Conservation (phyloP, 768 basidiomycete species). For the Butyriboletus loyo region DNA sequence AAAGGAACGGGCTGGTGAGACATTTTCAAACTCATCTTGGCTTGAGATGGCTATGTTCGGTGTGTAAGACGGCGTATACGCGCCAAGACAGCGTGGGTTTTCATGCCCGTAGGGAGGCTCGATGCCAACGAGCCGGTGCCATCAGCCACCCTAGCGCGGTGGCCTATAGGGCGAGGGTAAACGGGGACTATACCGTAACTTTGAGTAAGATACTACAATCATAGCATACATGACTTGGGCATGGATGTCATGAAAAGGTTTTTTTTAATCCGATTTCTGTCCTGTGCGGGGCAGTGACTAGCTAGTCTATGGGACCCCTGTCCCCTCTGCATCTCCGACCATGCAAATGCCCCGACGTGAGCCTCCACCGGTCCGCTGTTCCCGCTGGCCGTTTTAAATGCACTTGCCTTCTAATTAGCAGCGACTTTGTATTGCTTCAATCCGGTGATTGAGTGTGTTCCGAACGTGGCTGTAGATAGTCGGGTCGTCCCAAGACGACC, state of each 20-base stretch:
- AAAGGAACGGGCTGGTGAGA: constrained; percentile 9
- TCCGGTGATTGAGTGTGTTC: too few relatives aligned
- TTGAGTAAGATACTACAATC: constrained; percentile 16
- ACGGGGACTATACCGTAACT: constrained; percentile 10
- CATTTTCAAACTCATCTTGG: constrained; percentile 18
- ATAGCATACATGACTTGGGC: not conserved
- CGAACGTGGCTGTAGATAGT: too few relatives aligned
- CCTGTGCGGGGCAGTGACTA: too few relatives aligned
- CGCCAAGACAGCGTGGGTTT: constrained; percentile 16
- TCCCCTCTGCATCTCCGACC: too few relatives aligned
- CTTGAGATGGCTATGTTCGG: constrained; percentile 18
- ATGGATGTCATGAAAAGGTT: not conserved
- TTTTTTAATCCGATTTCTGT: constrained; percentile 5
- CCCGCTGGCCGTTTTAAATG: too few relatives aligned
- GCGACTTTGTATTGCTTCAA: too few relatives aligned
- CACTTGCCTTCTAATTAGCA: too few relatives aligned
- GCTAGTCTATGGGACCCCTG: too few relatives aligned
- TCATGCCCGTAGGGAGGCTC: constrained; percentile 4
- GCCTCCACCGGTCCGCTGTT: too few relatives aligned
- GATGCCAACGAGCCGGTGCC: constrained; percentile 1
- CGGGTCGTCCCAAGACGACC: too few relatives aligned
- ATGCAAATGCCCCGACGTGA: too few relatives aligned
- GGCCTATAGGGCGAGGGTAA: constrained; percentile 8
- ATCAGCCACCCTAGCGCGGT: constrained; percentile 13
- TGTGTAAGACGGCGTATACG: constrained; percentile 8